Percentiles rank a stretch among this genome's conserved stretches.
These are phyloP conservation scores for Stygiomarasmius scandens DNA, from an alignment of 1,284 basidiomycete species.

Conservation along the genomic window DNA sequence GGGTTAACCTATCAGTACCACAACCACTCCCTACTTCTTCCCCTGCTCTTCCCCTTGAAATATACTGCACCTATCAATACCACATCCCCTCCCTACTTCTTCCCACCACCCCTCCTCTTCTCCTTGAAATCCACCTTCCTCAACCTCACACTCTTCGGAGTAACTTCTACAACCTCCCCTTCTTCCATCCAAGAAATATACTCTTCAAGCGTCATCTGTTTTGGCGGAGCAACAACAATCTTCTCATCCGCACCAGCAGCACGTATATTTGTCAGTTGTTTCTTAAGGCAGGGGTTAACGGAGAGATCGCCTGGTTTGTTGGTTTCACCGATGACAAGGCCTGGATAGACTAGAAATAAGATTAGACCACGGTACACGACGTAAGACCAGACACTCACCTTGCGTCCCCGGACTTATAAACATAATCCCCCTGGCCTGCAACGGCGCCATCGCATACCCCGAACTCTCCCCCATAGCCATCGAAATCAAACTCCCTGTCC, in stretches of 20 bases:
- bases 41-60: too few species aligned
- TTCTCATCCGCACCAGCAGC: slow-evolving; percentile 50
- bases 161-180: slow-evolving; percentile 49
- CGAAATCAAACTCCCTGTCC: slow-evolving; percentile 47
- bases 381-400: slow-evolving; percentile 28
- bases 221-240: slow-evolving; percentile 41
- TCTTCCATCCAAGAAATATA: slow-evolving; percentile 48
- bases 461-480: slow-evolving; percentile 46
- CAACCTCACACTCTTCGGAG: slow-evolving; percentile 40
- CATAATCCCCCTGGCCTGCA: slow-evolving; percentile 47
- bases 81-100: neutral
- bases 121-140: slow-evolving; percentile 34
- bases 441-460: slow-evolving; percentile 47
- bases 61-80: too few species aligned
- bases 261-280: slow-evolving; percentile 49
- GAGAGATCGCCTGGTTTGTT: slow-evolving; percentile 45
- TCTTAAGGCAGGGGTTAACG: slow-evolving; percentile 47
- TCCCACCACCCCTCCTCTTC: neutral
- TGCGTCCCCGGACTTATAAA: slow-evolving; percentile 44
- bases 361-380: neutral
- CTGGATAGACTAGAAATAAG: slow-evolving; percentile 40
- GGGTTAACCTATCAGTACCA: too few species aligned
- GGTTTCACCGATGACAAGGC: slow-evolving; percentile 52
- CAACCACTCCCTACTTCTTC: too few species aligned
- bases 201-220: slow-evolving; percentile 46